A percentile compares a stretch with the other conserved stretches of the same genome.
Evolutionary conservation across 768 basidiomycete species (phyloP).

Genomic region (Pleurotus cornucopiae): DNA sequence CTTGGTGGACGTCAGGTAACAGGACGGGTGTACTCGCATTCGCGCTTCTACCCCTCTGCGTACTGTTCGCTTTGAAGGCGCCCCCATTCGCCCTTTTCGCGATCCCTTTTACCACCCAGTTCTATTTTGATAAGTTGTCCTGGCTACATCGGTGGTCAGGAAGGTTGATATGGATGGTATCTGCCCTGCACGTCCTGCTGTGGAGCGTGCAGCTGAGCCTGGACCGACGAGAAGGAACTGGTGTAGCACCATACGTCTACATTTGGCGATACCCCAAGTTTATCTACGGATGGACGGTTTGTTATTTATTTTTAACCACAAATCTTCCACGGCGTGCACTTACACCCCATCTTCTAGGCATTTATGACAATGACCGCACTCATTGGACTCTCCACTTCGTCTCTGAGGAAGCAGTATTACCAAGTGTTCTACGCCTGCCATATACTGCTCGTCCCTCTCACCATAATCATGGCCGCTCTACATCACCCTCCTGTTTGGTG

Average conservation of each 20-base stretch:
- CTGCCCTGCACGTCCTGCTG: slow-evolving; percentile 53
- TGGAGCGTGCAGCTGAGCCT: slow-evolving; percentile 66
- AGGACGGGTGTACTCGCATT: slow-evolving; percentile 70
- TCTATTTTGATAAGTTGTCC: slow-evolving; percentile 75
- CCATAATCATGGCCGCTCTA: slow-evolving; percentile 54
- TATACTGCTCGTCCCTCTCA: slow-evolving; percentile 57
- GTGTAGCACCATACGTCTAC: slow-evolving; percentile 39
- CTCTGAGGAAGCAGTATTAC: slow-evolving; percentile 50
- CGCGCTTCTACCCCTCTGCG: slow-evolving; percentile 64
- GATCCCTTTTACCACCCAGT: slow-evolving; percentile 51
- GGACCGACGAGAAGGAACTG: slow-evolving; percentile 41
- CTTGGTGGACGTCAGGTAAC: slow-evolving; percentile 69
- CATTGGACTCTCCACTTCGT: slow-evolving; percentile 43
- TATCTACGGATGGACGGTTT: slow-evolving; percentile 54
- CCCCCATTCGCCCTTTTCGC: slow-evolving; percentile 73
- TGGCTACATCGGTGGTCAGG: slow-evolving; percentile 71
- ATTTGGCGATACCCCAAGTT: slow-evolving; percentile 61
- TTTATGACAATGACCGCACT: slow-evolving; percentile 52
- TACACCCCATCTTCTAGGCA: slow-evolving; percentile 32
- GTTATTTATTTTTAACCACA: not conserved
- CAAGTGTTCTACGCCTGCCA: slow-evolving; percentile 67
- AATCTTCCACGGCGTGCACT: slow-evolving; percentile 3
- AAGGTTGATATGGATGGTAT: slow-evolving; percentile 63
- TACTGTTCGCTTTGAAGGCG: slow-evolving; percentile 67
- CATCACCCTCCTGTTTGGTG: slow-evolving; percentile 65